Base-by-base conservation (phyloP, 257 asterid genomes). In the Solanum raphanifolium region DNA sequence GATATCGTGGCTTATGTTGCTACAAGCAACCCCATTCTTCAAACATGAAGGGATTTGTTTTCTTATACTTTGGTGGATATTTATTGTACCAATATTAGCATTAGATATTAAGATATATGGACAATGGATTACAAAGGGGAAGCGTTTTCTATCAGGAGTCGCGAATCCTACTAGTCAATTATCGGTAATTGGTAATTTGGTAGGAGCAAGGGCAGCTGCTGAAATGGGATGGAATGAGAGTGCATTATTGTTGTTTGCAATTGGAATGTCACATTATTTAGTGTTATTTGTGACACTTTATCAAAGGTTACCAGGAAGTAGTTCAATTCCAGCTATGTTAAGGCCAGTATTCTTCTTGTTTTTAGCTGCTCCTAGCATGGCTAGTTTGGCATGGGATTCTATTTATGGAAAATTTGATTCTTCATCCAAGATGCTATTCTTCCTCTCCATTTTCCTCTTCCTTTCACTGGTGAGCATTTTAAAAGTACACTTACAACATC, bases 301-400 rank as follows among this genome's bases (percentile, higher is more conserved):
- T 81, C 90, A 89, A 15, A 87, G 89, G 68, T 82, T 89, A 23
- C 88, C 90, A 2, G 88, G 84, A n/a, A 60, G 85, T 38, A 58
- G 84, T 35, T 7, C 76, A 3, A 32, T 89, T 69, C 90, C 90
- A 41, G 83, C 85, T 48, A 86, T 85, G 87, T 84, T 89, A 23
- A 86, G 88, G 88, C 90, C 90, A 15, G 89, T 89, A 35, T 88
- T 88, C 78, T 88, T 88, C 34, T 79, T 88, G 32, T 88, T 88
- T 52, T 36, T 88, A 2, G 87, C 87, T 48, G 87, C 87, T 27
- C 90, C 90, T 31, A 88, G 90, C 39, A 48, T 86, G 83, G 88
- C 88, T 39, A 85, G 88, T 25, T 65, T 88, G 31, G 88, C 90
- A 10, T 88, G 90, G 90, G 87, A 79, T n/a, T 85, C 88, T 21